Percentiles rank a stretch among this genome's conserved stretches.
phyloP scores from a whole-genome alignment of 352 stramenopile species.

The Globisporangium spiculum region DNA sequence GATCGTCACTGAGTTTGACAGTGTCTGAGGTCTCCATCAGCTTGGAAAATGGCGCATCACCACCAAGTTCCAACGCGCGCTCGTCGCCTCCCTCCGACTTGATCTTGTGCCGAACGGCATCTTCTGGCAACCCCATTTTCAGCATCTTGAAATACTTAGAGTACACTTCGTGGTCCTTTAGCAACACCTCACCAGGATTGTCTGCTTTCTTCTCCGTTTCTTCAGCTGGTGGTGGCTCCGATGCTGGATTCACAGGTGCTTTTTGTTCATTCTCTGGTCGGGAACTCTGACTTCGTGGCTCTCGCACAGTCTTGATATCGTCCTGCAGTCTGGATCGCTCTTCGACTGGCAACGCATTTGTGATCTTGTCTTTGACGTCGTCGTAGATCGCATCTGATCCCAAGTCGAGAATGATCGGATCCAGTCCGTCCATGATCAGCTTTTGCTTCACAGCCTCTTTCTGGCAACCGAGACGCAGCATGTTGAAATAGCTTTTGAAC shows the following conservation, averaged over 20 bases:
- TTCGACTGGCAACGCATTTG: slow-evolving; percentile 11
- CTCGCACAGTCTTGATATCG: slow-evolving; percentile 57
- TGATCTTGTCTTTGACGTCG: slow-evolving; percentile 57
- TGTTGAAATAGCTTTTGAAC: slow-evolving; percentile 91
- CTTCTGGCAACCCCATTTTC: slow-evolving; percentile 84
- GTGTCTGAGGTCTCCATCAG: slow-evolving; percentile 20
- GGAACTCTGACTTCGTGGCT: slow-evolving; percentile 15
- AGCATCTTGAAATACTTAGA: slow-evolving; percentile 94
- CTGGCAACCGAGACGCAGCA: slow-evolving; percentile 91
- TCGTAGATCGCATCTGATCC: slow-evolving; percentile 59
- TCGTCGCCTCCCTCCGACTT: slow-evolving; percentile 47
- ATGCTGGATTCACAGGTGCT: slow-evolving; percentile 1
- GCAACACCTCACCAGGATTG: slow-evolving; percentile 12
- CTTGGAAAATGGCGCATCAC: slow-evolving; percentile 41
- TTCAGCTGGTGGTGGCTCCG: slow-evolving; percentile 5
- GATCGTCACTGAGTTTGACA: slow-evolving; percentile 51
- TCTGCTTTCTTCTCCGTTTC: background rate
- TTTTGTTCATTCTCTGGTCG: background rate
- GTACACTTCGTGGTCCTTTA: slow-evolving; percentile 53
- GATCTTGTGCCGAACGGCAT: slow-evolving; percentile 86
- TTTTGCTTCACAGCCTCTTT: slow-evolving; percentile 91
- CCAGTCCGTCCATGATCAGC: slow-evolving; percentile 87
- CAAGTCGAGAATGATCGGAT: slow-evolving; percentile 62
- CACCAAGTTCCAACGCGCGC: slow-evolving; percentile 54
- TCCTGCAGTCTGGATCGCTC: slow-evolving; percentile 46